Conservation (phyloP, 306 rosid species). For the Cucurbita moschata region DNA sequence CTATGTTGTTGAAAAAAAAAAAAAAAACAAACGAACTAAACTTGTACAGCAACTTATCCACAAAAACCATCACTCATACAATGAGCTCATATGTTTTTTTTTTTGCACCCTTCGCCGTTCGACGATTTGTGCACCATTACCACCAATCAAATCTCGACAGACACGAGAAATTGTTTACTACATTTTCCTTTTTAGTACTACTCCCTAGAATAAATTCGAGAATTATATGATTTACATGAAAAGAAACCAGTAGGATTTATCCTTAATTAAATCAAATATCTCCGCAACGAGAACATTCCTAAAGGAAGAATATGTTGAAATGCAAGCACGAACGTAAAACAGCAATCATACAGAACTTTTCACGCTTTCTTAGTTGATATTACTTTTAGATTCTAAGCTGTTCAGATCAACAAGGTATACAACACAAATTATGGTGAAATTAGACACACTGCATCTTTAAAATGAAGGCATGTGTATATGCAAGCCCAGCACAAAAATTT, state of each 20-base stretch:
- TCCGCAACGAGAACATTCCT: background rate
- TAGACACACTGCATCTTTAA: background rate
- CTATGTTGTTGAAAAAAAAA: no score
- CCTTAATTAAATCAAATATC: background rate
- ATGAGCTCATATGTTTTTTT: background rate
- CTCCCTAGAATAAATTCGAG: background rate
- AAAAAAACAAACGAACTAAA: no score
- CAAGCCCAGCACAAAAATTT: background rate
- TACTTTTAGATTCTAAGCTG: background rate
- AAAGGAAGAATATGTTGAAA: background rate
- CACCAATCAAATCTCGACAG: background rate
- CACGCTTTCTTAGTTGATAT: background rate
- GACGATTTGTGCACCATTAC: background rate
- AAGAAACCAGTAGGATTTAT: background rate
- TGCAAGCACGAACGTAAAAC: background rate
- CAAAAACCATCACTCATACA: background rate
- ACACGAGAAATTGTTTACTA: background rate
- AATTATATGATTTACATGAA: background rate
- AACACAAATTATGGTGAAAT: background rate
- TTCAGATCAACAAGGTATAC: background rate
- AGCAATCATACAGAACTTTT: background rate
- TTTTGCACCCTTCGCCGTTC: background rate
- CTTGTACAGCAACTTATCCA: background rate
- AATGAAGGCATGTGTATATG: background rate
- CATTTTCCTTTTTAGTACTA: background rate